Base-by-base conservation (phyloP, 2,329 filamentous ascomycete species). In the Daldinia sp. region DNA sequence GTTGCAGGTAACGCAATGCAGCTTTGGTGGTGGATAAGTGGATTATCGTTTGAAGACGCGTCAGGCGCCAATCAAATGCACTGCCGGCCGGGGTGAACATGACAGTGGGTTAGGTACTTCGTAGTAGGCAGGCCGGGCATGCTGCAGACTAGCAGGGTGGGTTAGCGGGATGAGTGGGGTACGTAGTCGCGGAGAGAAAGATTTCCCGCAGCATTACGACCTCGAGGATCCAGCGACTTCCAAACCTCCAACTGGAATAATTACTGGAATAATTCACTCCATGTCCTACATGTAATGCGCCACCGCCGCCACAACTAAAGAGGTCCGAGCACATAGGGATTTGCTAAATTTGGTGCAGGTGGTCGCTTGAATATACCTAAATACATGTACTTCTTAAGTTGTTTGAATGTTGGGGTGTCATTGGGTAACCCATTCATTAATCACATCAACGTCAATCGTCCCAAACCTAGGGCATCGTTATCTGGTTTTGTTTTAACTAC, bases 41-140 rank as follows among this genome's bases (percentile, higher is more conserved):
- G 51, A 48, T 57, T 64, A 65, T 68, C 65, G 67, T 63, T 60
- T 41, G 39, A 65, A 72, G 60, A 70, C 70, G 70, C 70, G 70
- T 60, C 54, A 70, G 70, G 65, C 70, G 70, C 70, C 70, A 72
- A 72, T 72, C 70, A 72, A 72, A 71, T 63, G 7, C 59, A 67
- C 26, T 64, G 60, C 62, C 60, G 62, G 60, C n/a, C 33, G 33
- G 51, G 51, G 30, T 9, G 30, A 37, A 6, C 33, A 23, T 51
- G 46, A 33, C 44, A 48, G 20, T 28, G 13, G 44, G 20, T 28
- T n/a, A 23, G 23, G 44, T 48, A 48, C 23, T 10, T 28, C 18
- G 44, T 48, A 12, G 20, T 23, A 2, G 12, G 20, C 20, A 23
- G 20, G 20, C 20, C 20, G 20, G 20, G 20, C 20, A 23, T 23